Evolutionary conservation across 108 stramenopile genomes (phyloP).

Genomic region (Parietichytrium sp.): DNA sequence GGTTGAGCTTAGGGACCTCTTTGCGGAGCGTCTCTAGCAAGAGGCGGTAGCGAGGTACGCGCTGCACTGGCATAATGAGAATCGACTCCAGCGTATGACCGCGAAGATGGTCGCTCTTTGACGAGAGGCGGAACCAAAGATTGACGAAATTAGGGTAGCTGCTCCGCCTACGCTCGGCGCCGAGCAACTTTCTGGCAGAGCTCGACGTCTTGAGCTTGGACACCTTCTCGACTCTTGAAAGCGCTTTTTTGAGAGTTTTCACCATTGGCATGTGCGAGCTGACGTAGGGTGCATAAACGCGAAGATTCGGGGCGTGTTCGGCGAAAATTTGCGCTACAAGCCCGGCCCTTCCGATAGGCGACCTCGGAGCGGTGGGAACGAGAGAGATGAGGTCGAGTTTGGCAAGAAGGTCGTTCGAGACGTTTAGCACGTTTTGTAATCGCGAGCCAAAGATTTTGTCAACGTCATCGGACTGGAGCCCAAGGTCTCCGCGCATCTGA

Average conservation of each 20-base stretch:
- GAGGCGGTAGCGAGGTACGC: conserved; percentile 15
- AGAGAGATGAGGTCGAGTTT: background rate
- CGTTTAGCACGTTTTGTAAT: background rate
- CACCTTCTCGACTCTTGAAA: background rate
- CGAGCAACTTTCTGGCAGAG: background rate
- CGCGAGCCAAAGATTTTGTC: conserved; percentile 4
- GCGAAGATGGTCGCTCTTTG: background rate
- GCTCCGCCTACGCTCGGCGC: background rate
- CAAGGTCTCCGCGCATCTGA: background rate
- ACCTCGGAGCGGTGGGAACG: background rate
- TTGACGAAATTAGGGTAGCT: background rate
- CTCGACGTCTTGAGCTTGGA: background rate
- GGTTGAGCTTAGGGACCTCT: conserved; percentile 32
- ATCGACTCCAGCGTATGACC: conserved; percentile 10
- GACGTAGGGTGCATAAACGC: conserved; percentile 22
- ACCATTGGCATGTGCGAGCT: conserved; percentile 34
- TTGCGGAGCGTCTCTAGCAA: conserved; percentile 19
- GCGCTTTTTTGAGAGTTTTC: background rate
- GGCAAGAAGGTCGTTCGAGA: background rate
- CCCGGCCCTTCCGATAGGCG: background rate
- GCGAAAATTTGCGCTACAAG: background rate
- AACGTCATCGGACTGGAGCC: background rate
- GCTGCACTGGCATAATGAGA: conserved; percentile 5
- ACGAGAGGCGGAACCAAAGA: background rate
- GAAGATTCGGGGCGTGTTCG: background rate